phyloP scores from a whole-genome alignment of 192 early-diverging fungal genomes.

The Podila epicladia region DNA sequence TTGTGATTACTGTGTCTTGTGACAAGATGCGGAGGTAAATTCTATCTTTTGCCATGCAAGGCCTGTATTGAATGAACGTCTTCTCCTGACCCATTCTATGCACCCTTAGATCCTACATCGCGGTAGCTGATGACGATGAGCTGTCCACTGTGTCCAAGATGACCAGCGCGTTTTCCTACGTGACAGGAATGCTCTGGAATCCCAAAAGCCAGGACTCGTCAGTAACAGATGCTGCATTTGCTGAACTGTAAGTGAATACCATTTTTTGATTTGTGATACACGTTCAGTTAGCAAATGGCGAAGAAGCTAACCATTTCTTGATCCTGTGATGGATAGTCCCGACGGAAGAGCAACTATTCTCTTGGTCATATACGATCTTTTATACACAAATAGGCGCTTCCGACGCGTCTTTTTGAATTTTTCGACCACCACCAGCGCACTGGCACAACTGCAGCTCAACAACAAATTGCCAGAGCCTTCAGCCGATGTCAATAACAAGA shows the following conservation, averaged over 20 bases:
- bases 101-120: constrained; percentile 40
- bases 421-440: constrained; percentile 8
- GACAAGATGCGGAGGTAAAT: constrained; percentile 42
- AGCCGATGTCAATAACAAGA: constrained; percentile 3
- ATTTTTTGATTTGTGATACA: too few relatives aligned
- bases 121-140: constrained; percentile 59
- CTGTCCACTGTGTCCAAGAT: constrained; percentile 48
- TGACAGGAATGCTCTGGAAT: constrained; percentile 54
- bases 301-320: too few relatives aligned
- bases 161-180: constrained; percentile 51
- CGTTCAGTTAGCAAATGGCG: too few relatives aligned
- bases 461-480: neutral
- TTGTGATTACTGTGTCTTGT: constrained; percentile 16
- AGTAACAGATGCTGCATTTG: constrained; percentile 48
- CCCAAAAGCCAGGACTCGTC: constrained; percentile 42
- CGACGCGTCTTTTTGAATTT: constrained; percentile 27
- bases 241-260: constrained; percentile 33
- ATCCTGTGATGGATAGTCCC: constrained; percentile 38
- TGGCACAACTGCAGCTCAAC: neutral
- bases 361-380: constrained; percentile 58
- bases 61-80: too few relatives aligned
- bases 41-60: neutral
- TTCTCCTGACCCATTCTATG: too few relatives aligned
- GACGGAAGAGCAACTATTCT: constrained; percentile 53
- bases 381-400: constrained; percentile 57